Conservation (phyloP, 768 basidiomycete species). For the Tephrocybe rancida region DNA sequence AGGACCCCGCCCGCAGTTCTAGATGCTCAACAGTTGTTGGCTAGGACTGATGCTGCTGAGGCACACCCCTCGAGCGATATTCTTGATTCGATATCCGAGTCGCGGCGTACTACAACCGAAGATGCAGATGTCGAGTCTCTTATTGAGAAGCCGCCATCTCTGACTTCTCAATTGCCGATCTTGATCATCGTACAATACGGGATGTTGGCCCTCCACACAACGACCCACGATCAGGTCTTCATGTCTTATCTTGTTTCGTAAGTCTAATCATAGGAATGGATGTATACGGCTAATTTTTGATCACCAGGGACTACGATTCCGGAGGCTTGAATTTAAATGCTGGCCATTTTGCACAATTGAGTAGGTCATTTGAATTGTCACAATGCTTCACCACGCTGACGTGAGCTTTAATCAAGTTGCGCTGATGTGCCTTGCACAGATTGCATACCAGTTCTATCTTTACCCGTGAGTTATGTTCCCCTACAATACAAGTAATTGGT, state of each 20-base stretch:
- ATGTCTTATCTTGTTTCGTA: conserved; percentile 90
- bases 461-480: conserved; percentile 66
- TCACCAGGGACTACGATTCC: conserved; percentile 66
- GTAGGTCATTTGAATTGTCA: conserved; percentile 39
- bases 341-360: conserved; percentile 90
- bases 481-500: conserved; percentile 3
- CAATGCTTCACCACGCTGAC: conserved; percentile 1
- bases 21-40: conserved; percentile 68
- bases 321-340: conserved; percentile 94
- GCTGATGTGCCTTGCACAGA: conserved; percentile 92
- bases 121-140: conserved; percentile 39
- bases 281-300: conserved; percentile 8
- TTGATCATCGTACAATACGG: conserved; percentile 91
- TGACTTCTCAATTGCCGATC: conserved; percentile 76
- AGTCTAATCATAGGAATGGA: conserved; percentile 28
- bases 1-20: conserved; percentile 75
- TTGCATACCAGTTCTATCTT: conserved; percentile 88
- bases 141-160: conserved; percentile 60
- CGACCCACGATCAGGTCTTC: conserved; percentile 90
- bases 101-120: conserved; percentile 26
- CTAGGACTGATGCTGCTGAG: conserved; percentile 40
- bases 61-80: conserved; percentile 29
- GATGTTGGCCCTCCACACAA: conserved; percentile 83
- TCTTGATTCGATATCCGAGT: conserved; percentile 58
- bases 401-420: conserved; percentile 67